A percentile compares a stretch with the other conserved stretches of the same genome.
phyloP scores from a whole-genome alignment of 306 rosid species.

The Rosa rugosa region DNA sequence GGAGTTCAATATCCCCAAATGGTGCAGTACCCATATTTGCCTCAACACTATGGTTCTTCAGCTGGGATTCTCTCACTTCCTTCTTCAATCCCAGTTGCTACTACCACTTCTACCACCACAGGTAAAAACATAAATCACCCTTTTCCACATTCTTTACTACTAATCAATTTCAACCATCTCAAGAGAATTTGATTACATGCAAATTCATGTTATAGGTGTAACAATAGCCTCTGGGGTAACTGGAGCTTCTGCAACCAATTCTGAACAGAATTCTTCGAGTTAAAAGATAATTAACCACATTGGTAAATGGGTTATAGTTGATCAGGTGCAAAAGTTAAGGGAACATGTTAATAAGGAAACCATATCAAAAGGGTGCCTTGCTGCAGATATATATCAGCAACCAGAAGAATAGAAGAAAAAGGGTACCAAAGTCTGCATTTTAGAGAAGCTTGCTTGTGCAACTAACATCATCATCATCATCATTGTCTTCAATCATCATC shows the following conservation, averaged over 20 bases:
- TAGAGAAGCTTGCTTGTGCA: conserved; percentile 36
- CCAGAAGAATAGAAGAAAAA: conserved; percentile 24
- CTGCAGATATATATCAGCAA: conserved; percentile 13
- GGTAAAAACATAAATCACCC: conserved; percentile 34
- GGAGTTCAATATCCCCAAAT: conserved; percentile 74
- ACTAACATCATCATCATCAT: conserved; percentile 36
- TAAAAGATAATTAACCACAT: conserved; percentile 45
- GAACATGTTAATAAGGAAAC: conserved; percentile 20
- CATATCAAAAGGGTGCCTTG: conserved; percentile 20
- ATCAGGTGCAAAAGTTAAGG: conserved; percentile 13
- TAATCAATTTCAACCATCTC: neutral
- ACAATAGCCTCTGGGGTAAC: conserved; percentile 26
- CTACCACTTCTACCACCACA: conserved; percentile 44
- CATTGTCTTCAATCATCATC: conserved; percentile 24
- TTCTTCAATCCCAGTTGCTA: conserved; percentile 49
- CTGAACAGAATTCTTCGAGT: conserved; percentile 52
- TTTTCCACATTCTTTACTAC: neutral
- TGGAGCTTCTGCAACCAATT: conserved; percentile 44
- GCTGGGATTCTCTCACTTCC: conserved; percentile 63
- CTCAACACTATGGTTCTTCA: conserved; percentile 60
- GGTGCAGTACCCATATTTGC: conserved; percentile 62
- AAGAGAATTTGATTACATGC: conserved; percentile 11
- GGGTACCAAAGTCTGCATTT: conserved; percentile 17
- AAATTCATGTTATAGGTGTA: conserved; percentile 41
- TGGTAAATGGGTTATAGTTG: conserved; percentile 26